These are phyloP conservation scores for Mrakia gelida DNA, from an alignment of 768 basidiomycete genomes.

Conservation along the genomic window DNA sequence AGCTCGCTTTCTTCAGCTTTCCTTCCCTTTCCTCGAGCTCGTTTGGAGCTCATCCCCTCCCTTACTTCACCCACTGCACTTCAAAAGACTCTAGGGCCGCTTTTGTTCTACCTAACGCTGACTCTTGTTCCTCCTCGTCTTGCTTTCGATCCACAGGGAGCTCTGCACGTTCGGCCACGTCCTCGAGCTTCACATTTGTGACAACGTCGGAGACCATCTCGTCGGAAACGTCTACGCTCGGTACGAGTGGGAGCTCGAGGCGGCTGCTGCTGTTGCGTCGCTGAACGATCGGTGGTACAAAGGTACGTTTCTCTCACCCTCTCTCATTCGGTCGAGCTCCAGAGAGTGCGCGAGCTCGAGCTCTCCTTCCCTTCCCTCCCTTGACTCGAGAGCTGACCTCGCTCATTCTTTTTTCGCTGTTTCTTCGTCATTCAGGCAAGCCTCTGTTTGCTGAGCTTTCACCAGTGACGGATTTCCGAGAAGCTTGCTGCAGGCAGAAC, in stretches of 20 bases:
- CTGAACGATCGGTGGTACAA: conserved; percentile 98
- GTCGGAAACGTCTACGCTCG: conserved; percentile 97
- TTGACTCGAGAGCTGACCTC: neutral
- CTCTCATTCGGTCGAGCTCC: neutral
- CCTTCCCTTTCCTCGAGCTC: neutral
- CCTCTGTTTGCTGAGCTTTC: conserved; percentile 75
- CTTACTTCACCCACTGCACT: too few relatives aligned
- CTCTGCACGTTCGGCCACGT: conserved; percentile 91
- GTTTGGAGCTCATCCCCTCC: neutral
- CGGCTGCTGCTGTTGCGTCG: conserved; percentile 83
- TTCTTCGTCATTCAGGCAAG: neutral
- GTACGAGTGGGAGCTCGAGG: conserved; percentile 98
- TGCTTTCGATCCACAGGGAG: conserved; percentile 50
- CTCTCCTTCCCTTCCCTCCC: neutral
- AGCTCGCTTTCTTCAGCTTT: neutral
- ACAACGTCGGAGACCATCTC: conserved; percentile 98
- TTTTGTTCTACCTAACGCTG: too few relatives aligned
- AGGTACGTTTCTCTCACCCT: conserved; percentile 53
- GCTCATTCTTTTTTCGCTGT: too few relatives aligned
- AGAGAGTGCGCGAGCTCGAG: neutral
- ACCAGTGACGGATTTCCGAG: conserved; percentile 96
- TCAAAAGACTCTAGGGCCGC: too few relatives aligned
- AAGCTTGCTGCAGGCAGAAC: conserved; percentile 97
- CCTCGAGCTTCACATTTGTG: conserved; percentile 94
- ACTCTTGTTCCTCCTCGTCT: neutral